Base-by-base conservation (phyloP, 352 stramenopile genomes). In the Thraustotheca clavata region DNA sequence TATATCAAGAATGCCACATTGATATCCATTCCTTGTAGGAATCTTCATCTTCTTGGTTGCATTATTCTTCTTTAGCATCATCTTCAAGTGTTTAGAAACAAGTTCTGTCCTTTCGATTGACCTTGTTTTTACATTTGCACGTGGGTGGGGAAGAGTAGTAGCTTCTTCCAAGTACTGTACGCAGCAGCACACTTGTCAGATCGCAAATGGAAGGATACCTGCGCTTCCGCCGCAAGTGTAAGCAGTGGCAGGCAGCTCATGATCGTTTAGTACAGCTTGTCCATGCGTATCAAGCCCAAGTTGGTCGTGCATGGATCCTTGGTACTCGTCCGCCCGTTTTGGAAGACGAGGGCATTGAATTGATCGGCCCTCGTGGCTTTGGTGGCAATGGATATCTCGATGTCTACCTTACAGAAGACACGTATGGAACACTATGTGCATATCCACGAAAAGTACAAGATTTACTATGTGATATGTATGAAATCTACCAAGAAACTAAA, bases 401-500 rank as follows among this genome's bases (percentile, higher is more conserved):
- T 52, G 80, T 80, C 50, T 84, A 80, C 70, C 67, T 88, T 9
- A 70, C 69, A 0, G 83, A 91, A 62, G 81, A 89, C 27, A 71
- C 89, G 27, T 89, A 77, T 46, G 70, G 74, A 38, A 76, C 89
- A 54, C 69, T 89, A 26, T 74, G 82, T 22, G 74, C 73, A 39
- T 62, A 89, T 7, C 67, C 65, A 2, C 36, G n/a, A 26, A 71
- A 49, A 16, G 88, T 92, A 46, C 67, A 79, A 8, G 63, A 74
- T 34, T 67, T 92, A 3, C 62, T 92, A 32, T 49, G 71, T 2
- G 71, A 77, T 14, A 89, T 89, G 75, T 92, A 84, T 65, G 59
- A 48, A 24, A 47, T 87, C 52, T 71, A 87, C 34, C 36, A 59
- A 18, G 62, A 71, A 16, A 80, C 76, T 12, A 70, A 73, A 14